A percentile compares a stretch with the other conserved stretches of the same genome.
Conservation (phyloP, 202 grass and related monocot genomes). For the Cymbopogon flexuosus region DNA sequence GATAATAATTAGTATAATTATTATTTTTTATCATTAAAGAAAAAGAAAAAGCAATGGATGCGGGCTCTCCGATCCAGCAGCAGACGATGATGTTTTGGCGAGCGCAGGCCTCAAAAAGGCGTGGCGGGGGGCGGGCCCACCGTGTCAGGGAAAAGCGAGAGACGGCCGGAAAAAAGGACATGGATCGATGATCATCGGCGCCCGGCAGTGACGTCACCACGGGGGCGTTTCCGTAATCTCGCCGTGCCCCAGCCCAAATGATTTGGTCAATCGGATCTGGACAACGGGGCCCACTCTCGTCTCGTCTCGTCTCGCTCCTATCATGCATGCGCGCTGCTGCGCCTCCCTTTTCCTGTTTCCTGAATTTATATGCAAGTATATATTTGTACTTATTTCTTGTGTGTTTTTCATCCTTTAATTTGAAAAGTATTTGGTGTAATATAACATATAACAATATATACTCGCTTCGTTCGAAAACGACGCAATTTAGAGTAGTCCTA, state of each 20-base stretch:
- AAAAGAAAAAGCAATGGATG: neutral
- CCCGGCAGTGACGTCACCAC: constrained; percentile 31
- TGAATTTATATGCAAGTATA: neutral
- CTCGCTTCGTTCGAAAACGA: too few species aligned
- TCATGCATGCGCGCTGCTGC: neutral
- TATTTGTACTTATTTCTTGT: too few species aligned
- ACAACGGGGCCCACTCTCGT: constrained; percentile 25
- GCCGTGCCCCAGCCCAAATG: constrained; percentile 3
- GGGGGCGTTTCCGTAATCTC: neutral
- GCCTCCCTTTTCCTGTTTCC: neutral
- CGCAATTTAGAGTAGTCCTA: too few species aligned
- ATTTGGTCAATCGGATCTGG: constrained; percentile 53
- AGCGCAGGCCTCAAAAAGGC: constrained; percentile 44
- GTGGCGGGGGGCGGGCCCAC: neutral
- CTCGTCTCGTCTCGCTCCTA: neutral
- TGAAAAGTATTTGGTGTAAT: too few species aligned
- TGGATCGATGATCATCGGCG: neutral
- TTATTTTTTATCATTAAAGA: neutral
- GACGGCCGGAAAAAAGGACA: neutral
- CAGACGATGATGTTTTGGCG: constrained; percentile 31
- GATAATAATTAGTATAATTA: neutral
- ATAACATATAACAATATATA: neutral
- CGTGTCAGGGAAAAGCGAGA: constrained; percentile 29
- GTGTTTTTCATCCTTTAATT: too few species aligned
- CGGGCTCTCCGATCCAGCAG: neutral